phyloP scores from a whole-genome alignment of 1,284 basidiomycete genomes.

The Ustilago bromivora region DNA sequence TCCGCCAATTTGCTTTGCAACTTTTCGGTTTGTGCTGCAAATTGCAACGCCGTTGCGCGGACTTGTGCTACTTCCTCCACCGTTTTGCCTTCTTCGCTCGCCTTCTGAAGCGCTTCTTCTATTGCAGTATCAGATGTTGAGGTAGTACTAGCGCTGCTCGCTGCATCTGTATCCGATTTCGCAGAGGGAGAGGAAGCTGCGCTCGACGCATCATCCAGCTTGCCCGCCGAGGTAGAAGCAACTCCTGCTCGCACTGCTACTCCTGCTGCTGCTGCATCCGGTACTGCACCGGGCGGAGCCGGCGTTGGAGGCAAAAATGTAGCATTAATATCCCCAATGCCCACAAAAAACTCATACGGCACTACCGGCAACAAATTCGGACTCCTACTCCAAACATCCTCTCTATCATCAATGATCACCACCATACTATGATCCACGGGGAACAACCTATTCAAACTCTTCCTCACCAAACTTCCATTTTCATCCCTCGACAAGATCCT shows the following conservation, averaged over 20 bases:
- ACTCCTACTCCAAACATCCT: slow-evolving; percentile 94
- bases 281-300: slow-evolving; percentile 33
- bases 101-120: slow-evolving; percentile 23
- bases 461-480: slow-evolving; percentile 82
- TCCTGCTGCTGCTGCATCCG: slow-evolving; percentile 14
- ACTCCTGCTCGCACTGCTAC: background rate
- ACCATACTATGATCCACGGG: slow-evolving; percentile 96
- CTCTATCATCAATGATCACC: slow-evolving; percentile 96
- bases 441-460: slow-evolving; percentile 89
- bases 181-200: slow-evolving; percentile 17
- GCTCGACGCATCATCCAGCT: slow-evolving; percentile 18
- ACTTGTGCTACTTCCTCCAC: slow-evolving; percentile 29
- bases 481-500: slow-evolving; percentile 93
- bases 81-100: slow-evolving; percentile 19
- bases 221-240: slow-evolving; percentile 13
- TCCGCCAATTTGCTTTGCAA: slow-evolving; percentile 75
- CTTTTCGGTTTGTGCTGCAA: slow-evolving; percentile 41
- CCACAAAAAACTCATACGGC: slow-evolving; percentile 97
- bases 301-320: slow-evolving; percentile 82
- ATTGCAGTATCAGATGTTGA: slow-evolving; percentile 11
- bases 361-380: slow-evolving; percentile 96
- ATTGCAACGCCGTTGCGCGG: slow-evolving; percentile 30
- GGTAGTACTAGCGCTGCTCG: slow-evolving; percentile 9
- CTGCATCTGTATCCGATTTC: slow-evolving; percentile 9
- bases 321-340: slow-evolving; percentile 98